These are phyloP conservation scores for Pythium scleroteichum DNA, from an alignment of 352 stramenopile species.

Conservation along the genomic window DNA sequence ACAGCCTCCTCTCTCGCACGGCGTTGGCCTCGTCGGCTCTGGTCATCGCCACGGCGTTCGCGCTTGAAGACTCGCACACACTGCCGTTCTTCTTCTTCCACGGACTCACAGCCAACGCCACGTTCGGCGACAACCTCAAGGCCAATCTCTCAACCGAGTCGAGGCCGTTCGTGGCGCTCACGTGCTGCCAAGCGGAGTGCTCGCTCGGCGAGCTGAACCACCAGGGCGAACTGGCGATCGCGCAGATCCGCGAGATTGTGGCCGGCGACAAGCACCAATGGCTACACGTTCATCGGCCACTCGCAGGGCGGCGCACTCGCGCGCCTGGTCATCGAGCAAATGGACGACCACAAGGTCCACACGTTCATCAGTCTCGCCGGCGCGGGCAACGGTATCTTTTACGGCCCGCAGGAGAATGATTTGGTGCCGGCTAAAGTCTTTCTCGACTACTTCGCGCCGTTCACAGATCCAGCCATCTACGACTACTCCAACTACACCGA, in stretches of 20 bases:
- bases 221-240: constrained; percentile 42
- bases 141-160: constrained; percentile 36
- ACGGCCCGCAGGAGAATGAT: constrained; percentile 40
- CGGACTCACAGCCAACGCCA: constrained; percentile 36
- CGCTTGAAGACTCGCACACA: constrained; percentile 6
- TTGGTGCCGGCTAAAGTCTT: constrained; percentile 35
- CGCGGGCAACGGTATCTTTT: constrained; percentile 54
- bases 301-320: constrained; percentile 45
- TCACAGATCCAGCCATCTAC: constrained; percentile 25
- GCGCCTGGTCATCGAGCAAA: constrained; percentile 47
- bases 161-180: constrained; percentile 38
- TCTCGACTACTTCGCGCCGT: constrained; percentile 24
- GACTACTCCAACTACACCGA: constrained; percentile 35
- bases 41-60: no score
- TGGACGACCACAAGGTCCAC: constrained; percentile 55
- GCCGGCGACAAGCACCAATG: constrained; percentile 29
- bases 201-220: constrained; percentile 31
- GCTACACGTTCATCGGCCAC: constrained; percentile 54
- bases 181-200: constrained; percentile 38
- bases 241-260: constrained; percentile 44
- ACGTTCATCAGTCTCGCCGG: constrained; percentile 46
- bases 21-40: no score
- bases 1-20: no score
- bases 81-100: constrained; percentile 59
- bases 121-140: constrained; percentile 34